These are phyloP conservation scores for Penicillium thymicola DNA, from an alignment of 2,329 filamentous ascomycete genomes.

Conservation along the genomic window DNA sequence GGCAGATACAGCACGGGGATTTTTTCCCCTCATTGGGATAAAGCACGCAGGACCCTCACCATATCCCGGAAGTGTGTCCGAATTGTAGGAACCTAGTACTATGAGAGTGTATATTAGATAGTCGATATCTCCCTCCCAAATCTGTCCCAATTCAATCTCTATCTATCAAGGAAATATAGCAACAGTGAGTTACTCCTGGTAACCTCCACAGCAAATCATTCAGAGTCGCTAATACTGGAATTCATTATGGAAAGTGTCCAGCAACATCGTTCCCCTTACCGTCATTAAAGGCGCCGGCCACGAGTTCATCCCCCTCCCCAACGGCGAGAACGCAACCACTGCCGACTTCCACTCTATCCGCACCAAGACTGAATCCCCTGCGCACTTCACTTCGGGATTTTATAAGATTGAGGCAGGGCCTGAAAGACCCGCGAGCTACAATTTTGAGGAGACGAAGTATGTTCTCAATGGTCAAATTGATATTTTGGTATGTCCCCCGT, in stretches of 20 bases:
- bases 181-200: neutral
- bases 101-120: neutral
- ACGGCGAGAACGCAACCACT: slow-evolving; percentile 24
- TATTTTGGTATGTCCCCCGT: slow-evolving; percentile 16
- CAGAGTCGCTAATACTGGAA: neutral
- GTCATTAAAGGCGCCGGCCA: slow-evolving; percentile 27
- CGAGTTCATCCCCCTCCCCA: slow-evolving; percentile 23
- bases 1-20: neutral
- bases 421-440: slow-evolving; percentile 21
- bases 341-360: slow-evolving; percentile 27
- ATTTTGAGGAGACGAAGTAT: slow-evolving; percentile 27
- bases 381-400: slow-evolving; percentile 23
- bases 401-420: slow-evolving; percentile 27
- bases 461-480: slow-evolving; percentile 26
- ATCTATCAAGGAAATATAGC: neutral
- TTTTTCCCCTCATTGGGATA: slow-evolving; percentile 7
- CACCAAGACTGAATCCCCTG: slow-evolving; percentile 22
- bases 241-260: slow-evolving; percentile 12
- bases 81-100: neutral
- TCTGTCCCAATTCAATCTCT: neutral
- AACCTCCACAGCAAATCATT: neutral
- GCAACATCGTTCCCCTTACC: slow-evolving; percentile 21
- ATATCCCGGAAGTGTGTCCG: neutral
- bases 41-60: neutral
- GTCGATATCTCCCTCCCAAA: neutral